Conservation (phyloP, 164 flowering plant genomes). For the Berberis thunbergii region DNA sequence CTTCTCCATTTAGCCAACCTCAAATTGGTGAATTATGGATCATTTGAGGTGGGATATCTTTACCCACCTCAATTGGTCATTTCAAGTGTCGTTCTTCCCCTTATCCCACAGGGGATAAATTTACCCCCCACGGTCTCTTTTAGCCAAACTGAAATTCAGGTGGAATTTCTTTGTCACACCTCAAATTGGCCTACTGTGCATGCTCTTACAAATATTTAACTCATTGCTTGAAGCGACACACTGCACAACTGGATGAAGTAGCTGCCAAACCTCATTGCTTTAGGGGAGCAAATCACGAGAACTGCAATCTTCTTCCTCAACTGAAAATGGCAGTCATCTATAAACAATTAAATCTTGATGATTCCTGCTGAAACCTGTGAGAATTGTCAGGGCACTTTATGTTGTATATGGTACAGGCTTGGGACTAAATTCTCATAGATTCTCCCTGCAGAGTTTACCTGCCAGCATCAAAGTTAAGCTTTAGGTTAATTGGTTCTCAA, state of each 20-base stretch:
- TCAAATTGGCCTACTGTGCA: too few relatives aligned
- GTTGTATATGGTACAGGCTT: constrained; percentile 61
- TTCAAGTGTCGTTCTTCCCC: too few relatives aligned
- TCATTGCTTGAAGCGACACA: constrained; percentile 78
- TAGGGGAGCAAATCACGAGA: constrained; percentile 52
- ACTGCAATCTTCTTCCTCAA: constrained; percentile 53
- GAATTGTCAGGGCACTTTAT: constrained; percentile 85
- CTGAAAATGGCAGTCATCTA: constrained; percentile 82
- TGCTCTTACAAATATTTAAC: constrained; percentile 16
- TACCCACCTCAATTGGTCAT: too few relatives aligned
- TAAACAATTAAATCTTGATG: constrained; percentile 85
- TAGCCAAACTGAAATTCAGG: too few relatives aligned
- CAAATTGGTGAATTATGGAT: too few relatives aligned
- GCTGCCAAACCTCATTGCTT: constrained; percentile 72
- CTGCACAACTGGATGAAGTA: constrained; percentile 72
- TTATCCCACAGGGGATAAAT: too few relatives aligned
- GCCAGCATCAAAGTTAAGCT: constrained; percentile 17
- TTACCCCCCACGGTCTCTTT: too few relatives aligned
- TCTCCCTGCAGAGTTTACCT: constrained; percentile 72
- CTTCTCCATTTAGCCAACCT: too few relatives aligned
- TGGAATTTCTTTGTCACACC: too few relatives aligned
- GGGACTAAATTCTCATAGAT: constrained; percentile 96
- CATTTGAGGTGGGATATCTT: too few relatives aligned
- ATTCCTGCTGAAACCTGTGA: constrained; percentile 85
- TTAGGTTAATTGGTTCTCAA: neutral